Conservation (phyloP, 2,329 filamentous ascomycete species). For the Phyllosticta paracitricarpa region DNA sequence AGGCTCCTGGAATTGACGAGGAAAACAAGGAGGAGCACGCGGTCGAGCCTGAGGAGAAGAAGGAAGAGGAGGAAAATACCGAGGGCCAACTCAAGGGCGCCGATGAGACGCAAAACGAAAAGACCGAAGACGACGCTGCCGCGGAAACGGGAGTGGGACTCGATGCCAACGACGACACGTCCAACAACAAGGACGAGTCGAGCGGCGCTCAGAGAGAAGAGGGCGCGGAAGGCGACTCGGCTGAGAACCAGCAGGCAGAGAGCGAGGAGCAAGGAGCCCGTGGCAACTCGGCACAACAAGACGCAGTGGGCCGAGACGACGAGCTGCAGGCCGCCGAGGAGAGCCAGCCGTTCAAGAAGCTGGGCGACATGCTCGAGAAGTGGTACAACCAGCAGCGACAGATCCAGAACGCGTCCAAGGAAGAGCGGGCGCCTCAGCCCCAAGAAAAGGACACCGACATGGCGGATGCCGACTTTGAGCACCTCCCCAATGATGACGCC, state of each 20-base stretch:
- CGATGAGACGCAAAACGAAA: constrained; percentile 19
- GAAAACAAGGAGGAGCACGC: constrained; percentile 31
- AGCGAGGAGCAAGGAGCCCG: constrained; percentile 52
- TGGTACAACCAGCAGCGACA: constrained; percentile 86
- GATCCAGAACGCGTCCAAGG: constrained; percentile 47
- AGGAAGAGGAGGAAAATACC: constrained; percentile 26
- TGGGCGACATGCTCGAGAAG: constrained; percentile 83
- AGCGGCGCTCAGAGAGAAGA: constrained; percentile 51
- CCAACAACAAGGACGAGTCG: constrained; percentile 51
- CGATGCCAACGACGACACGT: constrained; percentile 48
- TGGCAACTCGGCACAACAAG: constrained; percentile 24
- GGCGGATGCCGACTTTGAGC: constrained; percentile 78
- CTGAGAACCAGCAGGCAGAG: constrained; percentile 53
- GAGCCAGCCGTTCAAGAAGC: constrained; percentile 77
- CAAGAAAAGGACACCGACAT: constrained; percentile 56
- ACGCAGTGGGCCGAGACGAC: constrained; percentile 27
- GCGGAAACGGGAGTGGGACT: constrained; percentile 55
- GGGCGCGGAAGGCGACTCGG: constrained; percentile 55
- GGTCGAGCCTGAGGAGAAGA: constrained; percentile 37
- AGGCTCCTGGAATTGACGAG: constrained; percentile 24
- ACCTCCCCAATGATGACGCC: constrained; percentile 74
- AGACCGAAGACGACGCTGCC: constrained; percentile 41
- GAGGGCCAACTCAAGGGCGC: constrained; percentile 12
- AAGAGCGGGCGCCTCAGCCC: constrained; percentile 40
- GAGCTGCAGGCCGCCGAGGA: constrained; percentile 31